Conservation (phyloP, 805 yeast species). For the Priceomyces haplophilus region DNA sequence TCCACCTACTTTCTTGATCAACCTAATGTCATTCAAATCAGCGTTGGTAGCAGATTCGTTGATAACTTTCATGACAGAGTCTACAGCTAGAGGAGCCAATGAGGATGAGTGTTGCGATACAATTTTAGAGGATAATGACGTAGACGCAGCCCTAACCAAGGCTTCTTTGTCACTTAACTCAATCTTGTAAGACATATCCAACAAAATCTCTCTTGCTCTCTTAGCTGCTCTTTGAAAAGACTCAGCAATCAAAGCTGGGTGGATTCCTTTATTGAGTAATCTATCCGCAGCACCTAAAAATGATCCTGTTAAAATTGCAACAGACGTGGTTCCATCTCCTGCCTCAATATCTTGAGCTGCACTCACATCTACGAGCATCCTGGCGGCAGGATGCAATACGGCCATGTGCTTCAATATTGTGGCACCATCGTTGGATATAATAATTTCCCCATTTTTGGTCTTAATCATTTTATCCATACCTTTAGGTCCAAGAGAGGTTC, state of each 20-base stretch:
- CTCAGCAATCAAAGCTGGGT: conserved; percentile 93
- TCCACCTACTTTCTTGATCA: conserved; percentile 93
- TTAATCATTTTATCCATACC: conserved; percentile 99
- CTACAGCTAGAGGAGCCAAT: conserved; percentile 92
- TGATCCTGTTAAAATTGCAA: conserved; percentile 93
- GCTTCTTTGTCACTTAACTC: conserved; percentile 79
- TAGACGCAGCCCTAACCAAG: conserved; percentile 86
- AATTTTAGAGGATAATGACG: conserved; percentile 91
- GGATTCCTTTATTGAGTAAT: conserved; percentile 84
- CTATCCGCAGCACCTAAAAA: conserved; percentile 92
- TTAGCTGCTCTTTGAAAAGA: conserved; percentile 85
- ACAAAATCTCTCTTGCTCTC: conserved; percentile 75
- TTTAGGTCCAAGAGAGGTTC: conserved; percentile 95
- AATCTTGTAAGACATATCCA: conserved; percentile 81
- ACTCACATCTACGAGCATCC: conserved; percentile 92
- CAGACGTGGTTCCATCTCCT: conserved; percentile 99
- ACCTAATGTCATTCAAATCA: conserved; percentile 82
- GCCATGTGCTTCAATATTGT: conserved; percentile 97
- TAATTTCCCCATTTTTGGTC: conserved; percentile 86
- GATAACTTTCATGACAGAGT: conserved; percentile 79
- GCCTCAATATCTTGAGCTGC: conserved; percentile 99
- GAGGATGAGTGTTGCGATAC: conserved; percentile 87
- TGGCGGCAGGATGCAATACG: conserved; percentile 96
- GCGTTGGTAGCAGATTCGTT: conserved; percentile 61
- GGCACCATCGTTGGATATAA: conserved; percentile 97